Evolutionary conservation across 1,284 basidiomycete species (phyloP), one percentile per base, ranked within the genome.

Genomic region (Retiboletus flavoniger): DNA sequence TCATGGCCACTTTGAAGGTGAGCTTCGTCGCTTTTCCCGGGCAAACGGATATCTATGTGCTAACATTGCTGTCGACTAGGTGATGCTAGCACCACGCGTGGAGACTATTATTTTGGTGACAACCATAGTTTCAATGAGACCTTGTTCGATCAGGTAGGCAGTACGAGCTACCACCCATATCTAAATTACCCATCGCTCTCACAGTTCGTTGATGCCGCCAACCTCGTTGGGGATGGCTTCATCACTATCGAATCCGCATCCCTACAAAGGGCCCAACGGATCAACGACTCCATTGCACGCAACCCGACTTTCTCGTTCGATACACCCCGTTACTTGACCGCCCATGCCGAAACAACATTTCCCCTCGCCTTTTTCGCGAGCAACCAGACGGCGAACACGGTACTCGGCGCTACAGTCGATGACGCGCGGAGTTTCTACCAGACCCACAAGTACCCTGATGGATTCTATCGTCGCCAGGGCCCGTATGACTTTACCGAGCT

Each of bases 81-180:
- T n/a, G 63, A 65, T 46, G 63, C 49, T 7, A 70, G 68, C 24
- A 64, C 63, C 24, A 69, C 66, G 7, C 67, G 65, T 2, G 61
- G 56, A 21, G 64, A 65, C 32, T 64, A 28, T 45, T 65, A 68
- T 48, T 70, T 70, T 26, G 65, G 68, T 1, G n/a, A 67, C 35
- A 67, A 69, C 40, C 57, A 19, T 26, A 58, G 39, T 11, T 70
- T 68, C 51, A 70, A 67, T 3, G 65, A 68, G 43, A 70, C 68
- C 6, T 34, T 67, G 50, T 67, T 67, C 21, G 42, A 66, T 17
- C 47, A 55, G 47, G 68, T 57, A 43, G 5, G 60, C 4, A 8
- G n/a, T 4, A 29, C 14, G n/a, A 4, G 1, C 7, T 14, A 9
- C 10, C 7, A 11, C 16, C 2, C 7, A 1, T 1, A 11, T 13